A percentile compares a stretch with the other conserved stretches of the same genome.
These are phyloP conservation scores for Pachyrhizus erosus DNA, from an alignment of 306 rosid genomes.

Conservation along the genomic window DNA sequence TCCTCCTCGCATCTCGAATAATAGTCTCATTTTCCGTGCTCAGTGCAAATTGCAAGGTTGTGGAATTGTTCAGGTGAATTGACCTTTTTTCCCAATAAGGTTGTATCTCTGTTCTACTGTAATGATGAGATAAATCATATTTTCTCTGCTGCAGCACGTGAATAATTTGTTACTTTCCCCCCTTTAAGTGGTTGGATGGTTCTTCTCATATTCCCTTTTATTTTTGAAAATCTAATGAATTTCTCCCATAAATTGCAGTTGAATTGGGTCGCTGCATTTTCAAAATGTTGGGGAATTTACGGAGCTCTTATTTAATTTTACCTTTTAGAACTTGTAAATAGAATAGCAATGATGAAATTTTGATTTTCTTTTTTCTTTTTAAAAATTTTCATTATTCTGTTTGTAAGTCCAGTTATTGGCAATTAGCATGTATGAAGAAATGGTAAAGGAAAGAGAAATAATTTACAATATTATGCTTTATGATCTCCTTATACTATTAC, in stretches of 20 bases:
- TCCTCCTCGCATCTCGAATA: constrained; percentile 50
- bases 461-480: constrained; percentile 35
- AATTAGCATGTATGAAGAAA: constrained; percentile 52
- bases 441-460: constrained; percentile 41
- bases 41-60: constrained; percentile 26
- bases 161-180: neutral
- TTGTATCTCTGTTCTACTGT: neutral
- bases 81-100: neutral
- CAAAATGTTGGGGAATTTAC: constrained; percentile 54
- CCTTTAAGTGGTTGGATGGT: neutral
- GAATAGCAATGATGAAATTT: constrained; percentile 56
- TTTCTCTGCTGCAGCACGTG: neutral
- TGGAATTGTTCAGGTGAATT: constrained; percentile 59
- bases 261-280: constrained; percentile 47
- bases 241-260: constrained; percentile 39
- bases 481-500: constrained; percentile 1
- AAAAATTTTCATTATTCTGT: constrained; percentile 6
- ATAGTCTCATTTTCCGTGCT: constrained; percentile 49
- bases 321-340: constrained; percentile 66
- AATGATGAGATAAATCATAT: constrained; percentile 1
- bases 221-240: neutral
- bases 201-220: neutral
- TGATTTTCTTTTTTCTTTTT: constrained; percentile 16
- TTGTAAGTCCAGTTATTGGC: constrained; percentile 50
- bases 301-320: constrained; percentile 44